phyloP scores from a whole-genome alignment of 139 green algal genomes.

The Micractinium sp. region DNA sequence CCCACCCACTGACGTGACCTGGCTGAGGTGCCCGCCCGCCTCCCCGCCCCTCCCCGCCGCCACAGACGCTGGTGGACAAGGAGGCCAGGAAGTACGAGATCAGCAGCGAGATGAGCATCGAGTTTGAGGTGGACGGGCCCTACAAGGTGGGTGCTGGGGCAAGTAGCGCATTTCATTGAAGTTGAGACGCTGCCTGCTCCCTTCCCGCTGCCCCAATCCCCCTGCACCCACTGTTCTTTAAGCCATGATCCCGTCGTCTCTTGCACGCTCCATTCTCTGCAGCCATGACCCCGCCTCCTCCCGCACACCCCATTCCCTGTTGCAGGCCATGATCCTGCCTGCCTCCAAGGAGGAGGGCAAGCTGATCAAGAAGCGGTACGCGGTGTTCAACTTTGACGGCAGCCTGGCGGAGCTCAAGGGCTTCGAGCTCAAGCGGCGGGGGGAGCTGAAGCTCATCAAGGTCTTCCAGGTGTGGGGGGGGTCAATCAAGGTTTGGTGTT shows the following conservation, averaged over 20 bases:
- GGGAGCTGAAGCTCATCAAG: slow-evolving; percentile 99
- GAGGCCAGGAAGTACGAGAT: slow-evolving; percentile 69
- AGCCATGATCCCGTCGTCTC: no score
- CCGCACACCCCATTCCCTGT: no score
- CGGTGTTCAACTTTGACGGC: slow-evolving; percentile 95
- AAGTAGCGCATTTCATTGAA: no score
- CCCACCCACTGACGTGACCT: neutral
- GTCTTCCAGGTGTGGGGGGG: slow-evolving; percentile 85
- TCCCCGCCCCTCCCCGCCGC: neutral
- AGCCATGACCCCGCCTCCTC: no score
- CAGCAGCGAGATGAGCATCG: slow-evolving; percentile 93
- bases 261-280: neutral
- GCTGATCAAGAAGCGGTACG: slow-evolving; percentile 99
- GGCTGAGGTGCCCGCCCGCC: neutral
- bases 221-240: no score
- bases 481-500: neutral
- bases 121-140: slow-evolving; percentile 96
- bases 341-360: slow-evolving; percentile 97
- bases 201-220: no score
- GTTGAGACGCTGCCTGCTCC: no score
- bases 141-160: slow-evolving; percentile 86
- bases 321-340: slow-evolving; percentile 93
- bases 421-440: slow-evolving; percentile 95
- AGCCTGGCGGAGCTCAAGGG: slow-evolving; percentile 96
- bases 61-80: slow-evolving; percentile 69